Percentiles rank a stretch among this genome's conserved stretches.
Evolutionary conservation across 2,329 filamentous ascomycete genomes (phyloP).

Genomic region (Claviceps sp.): DNA sequence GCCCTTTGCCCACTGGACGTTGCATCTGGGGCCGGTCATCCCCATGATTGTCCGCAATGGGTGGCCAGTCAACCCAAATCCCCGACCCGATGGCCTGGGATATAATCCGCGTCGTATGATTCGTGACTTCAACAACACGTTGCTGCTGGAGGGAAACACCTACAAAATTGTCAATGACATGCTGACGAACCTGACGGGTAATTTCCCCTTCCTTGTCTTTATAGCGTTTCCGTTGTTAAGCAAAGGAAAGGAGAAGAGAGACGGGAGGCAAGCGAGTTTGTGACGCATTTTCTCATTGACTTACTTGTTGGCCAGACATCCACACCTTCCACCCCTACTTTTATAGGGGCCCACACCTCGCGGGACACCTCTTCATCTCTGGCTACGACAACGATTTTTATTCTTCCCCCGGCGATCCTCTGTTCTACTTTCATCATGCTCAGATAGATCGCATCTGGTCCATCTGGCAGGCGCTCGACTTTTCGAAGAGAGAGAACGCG

Average conservation of each 20-base stretch:
- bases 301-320: not conserved
- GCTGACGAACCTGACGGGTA: not conserved
- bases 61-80: not conserved
- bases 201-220: not conserved
- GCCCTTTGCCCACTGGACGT: not conserved
- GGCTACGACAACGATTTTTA: conserved; percentile 4
- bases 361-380: not conserved
- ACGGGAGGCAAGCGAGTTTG: no score
- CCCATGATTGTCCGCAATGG: not conserved
- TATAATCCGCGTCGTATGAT: conserved; percentile 7
- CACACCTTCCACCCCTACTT: conserved; percentile 2
- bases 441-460: conserved; percentile 5
- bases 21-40: conserved; percentile 1
- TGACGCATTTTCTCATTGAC: not conserved
- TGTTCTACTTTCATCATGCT: conserved; percentile 4
- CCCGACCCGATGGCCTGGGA: not conserved
- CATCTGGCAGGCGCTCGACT: conserved; percentile 6
- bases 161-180: not conserved
- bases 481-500: not conserved
- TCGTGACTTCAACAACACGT: conserved; percentile 1
- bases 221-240: no score
- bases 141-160: not conserved
- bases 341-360: not conserved
- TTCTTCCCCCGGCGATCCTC: conserved; percentile 3
- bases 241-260: no score